A percentile compares a stretch with the other conserved stretches of the same genome.
Evolutionary conservation across 2,329 filamentous ascomycete species (phyloP).

Genomic region (Colletotrichum chrysophilum): DNA sequence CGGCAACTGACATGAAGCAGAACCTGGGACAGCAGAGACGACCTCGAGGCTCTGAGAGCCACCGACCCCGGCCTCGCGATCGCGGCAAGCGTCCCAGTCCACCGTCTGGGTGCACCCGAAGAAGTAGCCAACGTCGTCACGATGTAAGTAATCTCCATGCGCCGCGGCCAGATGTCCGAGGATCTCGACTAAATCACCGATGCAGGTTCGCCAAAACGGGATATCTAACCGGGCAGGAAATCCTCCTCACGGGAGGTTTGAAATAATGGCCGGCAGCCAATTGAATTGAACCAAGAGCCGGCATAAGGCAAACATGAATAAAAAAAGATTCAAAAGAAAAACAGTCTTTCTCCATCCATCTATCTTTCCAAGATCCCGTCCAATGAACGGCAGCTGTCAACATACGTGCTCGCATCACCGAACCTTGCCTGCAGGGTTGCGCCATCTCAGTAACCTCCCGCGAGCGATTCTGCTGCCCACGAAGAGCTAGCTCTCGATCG

Average conservation of each 20-base stretch:
- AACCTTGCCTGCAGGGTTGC: background rate
- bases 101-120: constrained; percentile 36
- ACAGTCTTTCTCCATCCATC: background rate
- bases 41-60: constrained; percentile 32
- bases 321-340: background rate
- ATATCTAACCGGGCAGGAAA: constrained; percentile 32
- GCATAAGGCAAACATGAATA: background rate
- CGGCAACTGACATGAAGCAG: constrained; percentile 17
- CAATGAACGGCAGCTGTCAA: background rate
- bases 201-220: constrained; percentile 32
- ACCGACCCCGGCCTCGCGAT: constrained; percentile 39
- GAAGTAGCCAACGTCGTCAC: constrained; percentile 38
- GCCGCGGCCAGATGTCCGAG: background rate
- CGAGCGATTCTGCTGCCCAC: background rate
- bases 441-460: background rate
- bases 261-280: constrained; percentile 15
- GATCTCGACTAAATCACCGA: background rate
- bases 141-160: constrained; percentile 30
- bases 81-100: constrained; percentile 36
- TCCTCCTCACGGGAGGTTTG: constrained; percentile 29
- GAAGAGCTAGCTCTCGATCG: background rate
- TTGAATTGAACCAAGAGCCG: background rate
- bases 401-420: background rate
- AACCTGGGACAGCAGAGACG: constrained; percentile 32
- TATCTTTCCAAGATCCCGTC: background rate